Evolutionary conservation across 805 yeast species (phyloP), one percentile per base, ranked within the genome.

Genomic region (Komagataella phaffii): DNA sequence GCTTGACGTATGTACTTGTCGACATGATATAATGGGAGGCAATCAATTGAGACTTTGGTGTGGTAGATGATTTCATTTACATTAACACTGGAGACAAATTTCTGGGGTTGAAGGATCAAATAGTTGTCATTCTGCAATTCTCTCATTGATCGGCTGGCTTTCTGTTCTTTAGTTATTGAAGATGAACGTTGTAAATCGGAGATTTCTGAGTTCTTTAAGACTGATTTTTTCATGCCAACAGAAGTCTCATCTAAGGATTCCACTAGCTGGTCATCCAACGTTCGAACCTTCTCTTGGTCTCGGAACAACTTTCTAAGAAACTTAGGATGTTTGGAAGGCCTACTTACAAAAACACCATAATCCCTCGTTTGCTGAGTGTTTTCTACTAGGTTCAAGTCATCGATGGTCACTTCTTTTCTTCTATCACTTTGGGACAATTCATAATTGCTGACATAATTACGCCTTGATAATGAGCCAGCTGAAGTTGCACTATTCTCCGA

Each of bases 401-500:
- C 40, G 61, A 6, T 71, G 57, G 48, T 68, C 72, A 60, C 76
- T 63, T 5, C 72, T 52, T 3, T 60, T 65, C 43, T 59, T 54
- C 49, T 61, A 58, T 19, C 59, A 59, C 30, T 54, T 46, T 6
- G 52, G 51, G 50, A 49, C 47, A 8, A 51, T 45, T 44, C 24
- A 50, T 57, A 66, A 55, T 45, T 65, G 53, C 52, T 68, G 50
- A 49, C 60, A 53, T 62, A 69, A 63, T 61, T 83, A 62, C 88
- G 95, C 60, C 95, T 76, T 48, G 82, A 80, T 53, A 81, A 80
- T 30, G 95, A 85, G 0, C 95, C 95, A 1, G 96, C 95, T 55
- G 93, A 83, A 0, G 96, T 85, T 3, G 96, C 96, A 67, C 93
- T 85, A 55, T 85, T 75, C 62, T 86, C 93, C 43, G 89, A 82